These are phyloP conservation scores for Mastigamoeba balamuthi DNA, from an alignment of 78 protist genomes.

Conservation along the genomic window DNA sequence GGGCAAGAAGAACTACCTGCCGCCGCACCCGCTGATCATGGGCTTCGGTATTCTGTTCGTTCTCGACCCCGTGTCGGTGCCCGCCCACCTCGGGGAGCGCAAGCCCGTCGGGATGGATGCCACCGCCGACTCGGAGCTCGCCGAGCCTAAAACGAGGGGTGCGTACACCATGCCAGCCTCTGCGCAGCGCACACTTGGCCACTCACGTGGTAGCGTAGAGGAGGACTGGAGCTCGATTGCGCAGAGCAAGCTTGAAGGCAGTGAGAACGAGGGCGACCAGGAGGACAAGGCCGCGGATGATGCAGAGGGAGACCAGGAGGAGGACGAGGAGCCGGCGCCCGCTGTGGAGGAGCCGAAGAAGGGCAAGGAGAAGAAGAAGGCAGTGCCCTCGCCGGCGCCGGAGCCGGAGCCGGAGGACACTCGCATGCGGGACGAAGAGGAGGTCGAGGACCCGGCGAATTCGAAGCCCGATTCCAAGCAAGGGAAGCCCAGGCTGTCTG, in stretches of 20 bases:
- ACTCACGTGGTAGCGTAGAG: too few species aligned
- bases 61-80: constrained; percentile 41
- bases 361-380: too few species aligned
- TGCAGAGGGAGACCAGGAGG: constrained; percentile 7
- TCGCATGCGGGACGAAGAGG: neutral
- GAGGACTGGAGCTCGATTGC: too few species aligned
- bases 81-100: constrained; percentile 35
- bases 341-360: neutral
- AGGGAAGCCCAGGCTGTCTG: neutral
- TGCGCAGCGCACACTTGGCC: too few species aligned
- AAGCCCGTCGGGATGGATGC: neutral
- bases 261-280: constrained; percentile 4
- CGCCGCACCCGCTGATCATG: constrained; percentile 72
- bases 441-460: neutral
- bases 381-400: neutral
- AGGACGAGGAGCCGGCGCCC: neutral
- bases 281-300: neutral
- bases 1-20: constrained; percentile 80
- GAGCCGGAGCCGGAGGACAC: constrained; percentile 1
- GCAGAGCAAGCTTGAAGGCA: neutral
- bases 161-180: too few species aligned
- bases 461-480: neutral
- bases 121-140: too few species aligned
- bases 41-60: constrained; percentile 84
- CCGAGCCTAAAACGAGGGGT: too few species aligned